Percentiles rank a stretch among this genome's conserved stretches.
phyloP scores from a whole-genome alignment of 2,329 filamentous ascomycete genomes.

The Scedosporium apiospermum region DNA sequence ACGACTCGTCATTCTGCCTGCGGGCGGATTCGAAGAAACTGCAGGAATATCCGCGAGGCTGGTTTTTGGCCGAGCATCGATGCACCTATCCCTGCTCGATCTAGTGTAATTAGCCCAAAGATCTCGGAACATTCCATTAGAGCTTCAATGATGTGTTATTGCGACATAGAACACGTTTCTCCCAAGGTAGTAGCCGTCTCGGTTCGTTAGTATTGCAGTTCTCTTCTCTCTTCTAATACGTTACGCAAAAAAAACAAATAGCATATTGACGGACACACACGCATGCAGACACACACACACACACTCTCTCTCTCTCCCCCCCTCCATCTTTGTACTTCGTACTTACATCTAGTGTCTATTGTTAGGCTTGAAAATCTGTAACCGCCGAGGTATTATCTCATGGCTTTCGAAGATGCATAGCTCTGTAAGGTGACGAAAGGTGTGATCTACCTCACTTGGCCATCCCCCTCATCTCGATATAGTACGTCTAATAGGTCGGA shows the following conservation, averaged over 20 bases:
- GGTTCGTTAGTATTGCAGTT: no score
- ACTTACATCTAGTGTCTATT: background rate
- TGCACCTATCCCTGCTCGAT: background rate
- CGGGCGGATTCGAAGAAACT: background rate
- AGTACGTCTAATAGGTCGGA: background rate
- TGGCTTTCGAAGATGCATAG: background rate
- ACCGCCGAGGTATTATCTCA: background rate
- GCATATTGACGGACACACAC: no score
- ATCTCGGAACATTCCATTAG: background rate
- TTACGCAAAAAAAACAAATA: no score
- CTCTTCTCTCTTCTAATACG: no score
- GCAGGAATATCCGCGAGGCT: background rate
- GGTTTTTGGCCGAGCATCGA: background rate
- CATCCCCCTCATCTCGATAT: background rate
- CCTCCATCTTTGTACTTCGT: no score
- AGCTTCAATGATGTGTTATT: background rate
- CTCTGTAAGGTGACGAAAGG: background rate
- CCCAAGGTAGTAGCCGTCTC: background rate
- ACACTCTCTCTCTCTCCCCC: no score
- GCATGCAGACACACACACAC: no score
- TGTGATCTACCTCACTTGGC: background rate
- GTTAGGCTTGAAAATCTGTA: background rate
- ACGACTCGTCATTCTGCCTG: background rate
- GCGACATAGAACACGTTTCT: background rate
- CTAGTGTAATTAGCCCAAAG: background rate